These are phyloP conservation scores for Gaeumannomyces tritici DNA, from an alignment of 2,329 filamentous ascomycete species.

Conservation along the genomic window DNA sequence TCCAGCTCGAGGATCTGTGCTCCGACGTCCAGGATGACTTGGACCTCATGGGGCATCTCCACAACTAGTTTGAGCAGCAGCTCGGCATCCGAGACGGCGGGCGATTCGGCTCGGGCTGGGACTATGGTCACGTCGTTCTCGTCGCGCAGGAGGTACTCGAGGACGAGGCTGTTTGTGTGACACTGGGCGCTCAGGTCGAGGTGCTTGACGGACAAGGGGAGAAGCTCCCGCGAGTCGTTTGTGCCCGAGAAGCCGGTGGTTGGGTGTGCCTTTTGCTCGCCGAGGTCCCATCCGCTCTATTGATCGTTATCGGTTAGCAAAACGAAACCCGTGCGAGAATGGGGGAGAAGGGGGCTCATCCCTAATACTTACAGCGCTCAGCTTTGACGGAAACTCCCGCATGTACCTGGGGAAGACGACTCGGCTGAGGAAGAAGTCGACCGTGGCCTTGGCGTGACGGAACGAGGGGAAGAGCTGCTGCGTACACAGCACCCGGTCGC, in stretches of 20 bases:
- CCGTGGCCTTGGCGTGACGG: slow-evolving; percentile 36
- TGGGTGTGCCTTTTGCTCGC: slow-evolving; percentile 29
- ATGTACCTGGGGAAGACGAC: slow-evolving; percentile 53
- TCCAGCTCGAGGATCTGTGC: slow-evolving; percentile 57
- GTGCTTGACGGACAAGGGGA: slow-evolving; percentile 48
- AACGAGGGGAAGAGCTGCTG: slow-evolving; percentile 42
- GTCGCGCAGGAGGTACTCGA: slow-evolving; percentile 42
- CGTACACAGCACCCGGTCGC: slow-evolving; percentile 39
- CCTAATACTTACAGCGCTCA: slow-evolving; percentile 42
- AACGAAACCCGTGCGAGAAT: no score
- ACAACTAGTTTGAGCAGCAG: slow-evolving; percentile 35
- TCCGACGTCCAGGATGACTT: slow-evolving; percentile 62
- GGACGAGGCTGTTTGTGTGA: slow-evolving; percentile 59
- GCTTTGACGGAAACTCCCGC: slow-evolving; percentile 52
- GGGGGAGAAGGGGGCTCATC: no score
- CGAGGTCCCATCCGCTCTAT: slow-evolving; percentile 56
- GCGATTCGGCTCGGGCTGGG: slow-evolving; percentile 14
- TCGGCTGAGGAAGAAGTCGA: slow-evolving; percentile 54
- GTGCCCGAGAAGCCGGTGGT: slow-evolving; percentile 64
- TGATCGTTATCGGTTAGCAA: neutral
- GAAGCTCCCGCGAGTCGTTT: slow-evolving; percentile 47
- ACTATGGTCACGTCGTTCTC: slow-evolving; percentile 36
- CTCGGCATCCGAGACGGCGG: slow-evolving; percentile 22
- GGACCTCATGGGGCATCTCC: slow-evolving; percentile 24
- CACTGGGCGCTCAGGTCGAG: slow-evolving; percentile 41